Percentiles rank a stretch among this genome's conserved stretches.
Evolutionary conservation across 2,329 filamentous ascomycete species (phyloP).

Genomic region (Ambrosiella cleistominuta): DNA sequence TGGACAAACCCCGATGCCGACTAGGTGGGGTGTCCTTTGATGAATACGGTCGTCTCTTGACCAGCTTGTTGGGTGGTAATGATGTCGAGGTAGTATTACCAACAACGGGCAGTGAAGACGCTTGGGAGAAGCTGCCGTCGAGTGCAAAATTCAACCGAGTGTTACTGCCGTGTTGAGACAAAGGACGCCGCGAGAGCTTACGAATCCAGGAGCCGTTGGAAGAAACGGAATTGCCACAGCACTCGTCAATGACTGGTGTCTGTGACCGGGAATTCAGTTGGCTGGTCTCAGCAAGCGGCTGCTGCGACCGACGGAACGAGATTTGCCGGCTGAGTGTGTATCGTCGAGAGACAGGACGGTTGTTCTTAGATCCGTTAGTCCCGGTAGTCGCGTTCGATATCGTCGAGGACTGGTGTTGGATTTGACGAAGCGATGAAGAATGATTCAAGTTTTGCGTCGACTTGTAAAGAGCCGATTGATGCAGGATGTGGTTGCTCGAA

Average conservation of each 20-base stretch:
- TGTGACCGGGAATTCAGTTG: conserved; percentile 10
- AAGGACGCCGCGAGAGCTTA: conserved; percentile 47
- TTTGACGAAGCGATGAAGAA: conserved; percentile 8
- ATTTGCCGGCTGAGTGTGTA: conserved; percentile 10
- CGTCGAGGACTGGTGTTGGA: conserved; percentile 14
- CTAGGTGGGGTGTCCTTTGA: conserved; percentile 24
- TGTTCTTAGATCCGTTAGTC: conserved; percentile 10
- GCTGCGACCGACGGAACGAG: conserved; percentile 9
- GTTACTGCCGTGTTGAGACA: conserved; percentile 42
- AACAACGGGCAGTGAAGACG: conserved; percentile 11
- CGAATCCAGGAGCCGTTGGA: conserved; percentile 53
- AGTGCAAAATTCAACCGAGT: conserved; percentile 48
- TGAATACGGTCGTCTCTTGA: conserved; percentile 47
- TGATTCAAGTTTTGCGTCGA: conserved; percentile 9
- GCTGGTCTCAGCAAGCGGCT: conserved; percentile 16
- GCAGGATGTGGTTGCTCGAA: conserved; percentile 2
- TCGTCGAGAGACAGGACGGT: conserved; percentile 16
- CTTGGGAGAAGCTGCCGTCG: conserved; percentile 20
- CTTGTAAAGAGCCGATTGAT: background rate
- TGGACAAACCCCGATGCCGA: conserved; percentile 36
- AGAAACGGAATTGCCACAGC: conserved; percentile 37
- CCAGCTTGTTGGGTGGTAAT: conserved; percentile 54
- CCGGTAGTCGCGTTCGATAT: conserved; percentile 13
- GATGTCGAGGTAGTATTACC: conserved; percentile 21
- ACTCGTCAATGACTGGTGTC: conserved; percentile 22